phyloP scores from a whole-genome alignment of 306 rosid species.

The Sophora flavescens region DNA sequence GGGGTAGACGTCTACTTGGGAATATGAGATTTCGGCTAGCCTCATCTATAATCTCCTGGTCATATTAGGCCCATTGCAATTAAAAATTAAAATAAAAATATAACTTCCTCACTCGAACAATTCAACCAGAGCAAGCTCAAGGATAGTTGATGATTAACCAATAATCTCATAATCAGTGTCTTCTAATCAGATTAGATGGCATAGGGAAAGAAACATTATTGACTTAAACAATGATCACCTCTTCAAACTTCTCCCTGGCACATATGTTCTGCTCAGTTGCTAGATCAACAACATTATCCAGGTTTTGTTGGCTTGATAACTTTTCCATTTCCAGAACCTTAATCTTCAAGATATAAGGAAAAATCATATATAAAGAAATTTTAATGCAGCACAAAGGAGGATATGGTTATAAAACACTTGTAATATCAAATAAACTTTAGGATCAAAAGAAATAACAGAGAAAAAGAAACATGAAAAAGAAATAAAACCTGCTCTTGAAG shows the following conservation, averaged over 20 bases:
- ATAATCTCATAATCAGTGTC: slow-evolving; percentile 23
- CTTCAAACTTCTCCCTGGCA: slow-evolving; percentile 68
- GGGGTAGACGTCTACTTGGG: slow-evolving; percentile 22
- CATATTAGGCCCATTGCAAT: slow-evolving; percentile 9
- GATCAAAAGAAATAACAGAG: slow-evolving; percentile 5
- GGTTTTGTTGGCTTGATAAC: slow-evolving; percentile 77
- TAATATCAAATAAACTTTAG: slow-evolving; percentile 16
- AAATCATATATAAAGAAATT: neutral
- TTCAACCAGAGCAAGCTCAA: slow-evolving; percentile 27
- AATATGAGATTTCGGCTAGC: slow-evolving; percentile 23
- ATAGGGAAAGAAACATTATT: slow-evolving; percentile 8
- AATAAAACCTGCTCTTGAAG: slow-evolving; percentile 86
- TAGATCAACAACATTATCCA: slow-evolving; percentile 75
- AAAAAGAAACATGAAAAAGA: neutral
- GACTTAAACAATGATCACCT: slow-evolving; percentile 62
- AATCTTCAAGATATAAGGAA: slow-evolving; percentile 61
- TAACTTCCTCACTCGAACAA: slow-evolving; percentile 20
- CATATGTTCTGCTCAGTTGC: slow-evolving; percentile 77
- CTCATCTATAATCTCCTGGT: slow-evolving; percentile 1
- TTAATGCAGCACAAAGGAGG: slow-evolving; percentile 43
- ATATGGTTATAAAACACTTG: slow-evolving; percentile 21
- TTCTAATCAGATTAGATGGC: slow-evolving; percentile 32
- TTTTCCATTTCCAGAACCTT: slow-evolving; percentile 78
- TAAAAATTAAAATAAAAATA: neutral
- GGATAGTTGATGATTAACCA: slow-evolving; percentile 18